Evolutionary conservation across 2,329 filamentous ascomycete species (phyloP).

Genomic region (Rugonectria rugulosa): DNA sequence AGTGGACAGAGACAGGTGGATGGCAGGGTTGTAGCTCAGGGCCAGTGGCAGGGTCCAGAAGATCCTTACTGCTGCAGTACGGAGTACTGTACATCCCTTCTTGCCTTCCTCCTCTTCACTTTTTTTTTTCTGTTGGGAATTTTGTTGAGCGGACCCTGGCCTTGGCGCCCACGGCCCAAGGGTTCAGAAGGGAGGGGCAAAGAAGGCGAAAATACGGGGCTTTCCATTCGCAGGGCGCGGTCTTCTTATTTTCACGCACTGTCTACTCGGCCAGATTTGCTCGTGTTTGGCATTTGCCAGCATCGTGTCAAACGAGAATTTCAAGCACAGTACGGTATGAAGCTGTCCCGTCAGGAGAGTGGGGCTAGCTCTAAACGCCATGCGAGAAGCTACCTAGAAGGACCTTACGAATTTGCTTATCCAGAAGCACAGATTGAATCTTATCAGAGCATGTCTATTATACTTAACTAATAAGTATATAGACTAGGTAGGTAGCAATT

Average conservation of each 20-base stretch:
- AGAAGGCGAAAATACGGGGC: constrained; percentile 10
- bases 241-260: background rate
- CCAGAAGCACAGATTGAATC: too few species aligned
- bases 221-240: background rate
- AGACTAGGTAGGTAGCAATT: too few species aligned
- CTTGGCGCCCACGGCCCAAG: constrained; percentile 28
- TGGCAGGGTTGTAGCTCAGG: too few species aligned
- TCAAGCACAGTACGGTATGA: background rate
- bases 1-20: background rate
- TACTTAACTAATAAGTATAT: too few species aligned
- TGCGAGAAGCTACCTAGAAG: background rate
- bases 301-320: background rate
- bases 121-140: constrained; percentile 47
- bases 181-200: constrained; percentile 24
- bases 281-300: background rate
- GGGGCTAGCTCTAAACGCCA: background rate
- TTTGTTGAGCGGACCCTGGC: constrained; percentile 44
- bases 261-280: background rate
- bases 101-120: constrained; percentile 20
- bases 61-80: constrained; percentile 22
- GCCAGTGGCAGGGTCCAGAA: constrained; percentile 14
- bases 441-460: too few species aligned
- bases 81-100: too few species aligned
- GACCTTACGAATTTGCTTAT: background rate
- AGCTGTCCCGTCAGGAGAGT: background rate